phyloP scores from a whole-genome alignment of 73 alveolate species.

The Tetrahymena borealis region DNA sequence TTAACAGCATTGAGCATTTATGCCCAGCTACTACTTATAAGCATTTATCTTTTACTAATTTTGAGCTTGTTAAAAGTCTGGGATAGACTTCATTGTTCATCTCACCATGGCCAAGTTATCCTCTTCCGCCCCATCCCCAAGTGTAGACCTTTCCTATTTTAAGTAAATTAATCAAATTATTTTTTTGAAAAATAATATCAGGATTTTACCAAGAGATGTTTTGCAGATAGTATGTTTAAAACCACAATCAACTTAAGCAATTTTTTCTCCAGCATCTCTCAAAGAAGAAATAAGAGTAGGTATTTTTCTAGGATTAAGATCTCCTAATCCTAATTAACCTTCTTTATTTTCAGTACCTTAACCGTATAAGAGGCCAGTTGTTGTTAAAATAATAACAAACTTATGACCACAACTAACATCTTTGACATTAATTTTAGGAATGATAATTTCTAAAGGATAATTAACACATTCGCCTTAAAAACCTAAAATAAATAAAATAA shows the following conservation, averaged over 20 bases:
- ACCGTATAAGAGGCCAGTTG: slow-evolving; percentile 18
- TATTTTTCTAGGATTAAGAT: slow-evolving; percentile 69
- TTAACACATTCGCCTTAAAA: neutral
- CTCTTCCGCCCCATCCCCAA: slow-evolving; percentile 98
- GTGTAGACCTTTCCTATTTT: slow-evolving; percentile 67
- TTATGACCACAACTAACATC: slow-evolving; percentile 21
- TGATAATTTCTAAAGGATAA: neutral
- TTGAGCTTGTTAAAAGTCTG: neutral
- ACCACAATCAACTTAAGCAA: slow-evolving; percentile 86
- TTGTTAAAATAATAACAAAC: slow-evolving; percentile 14
- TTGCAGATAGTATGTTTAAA: slow-evolving; percentile 86
- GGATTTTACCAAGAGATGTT: slow-evolving; percentile 67
- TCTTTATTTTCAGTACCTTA: slow-evolving; percentile 88
- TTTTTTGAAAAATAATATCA: neutral
- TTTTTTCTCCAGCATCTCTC: slow-evolving; percentile 76
- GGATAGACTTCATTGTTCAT: slow-evolving; percentile 50
- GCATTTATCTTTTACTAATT: neutral
- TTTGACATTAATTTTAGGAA: neutral
- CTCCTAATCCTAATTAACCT: slow-evolving; percentile 96
- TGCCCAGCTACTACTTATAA: neutral
- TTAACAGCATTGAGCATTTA: neutral
- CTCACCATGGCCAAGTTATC: slow-evolving; percentile 87
- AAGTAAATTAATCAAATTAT: neutral
- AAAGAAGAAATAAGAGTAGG: slow-evolving; percentile 66
- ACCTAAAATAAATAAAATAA: neutral